Evolutionary conservation across 352 stramenopile species (phyloP).

Genomic region (Phytophthora boehmeriae): DNA sequence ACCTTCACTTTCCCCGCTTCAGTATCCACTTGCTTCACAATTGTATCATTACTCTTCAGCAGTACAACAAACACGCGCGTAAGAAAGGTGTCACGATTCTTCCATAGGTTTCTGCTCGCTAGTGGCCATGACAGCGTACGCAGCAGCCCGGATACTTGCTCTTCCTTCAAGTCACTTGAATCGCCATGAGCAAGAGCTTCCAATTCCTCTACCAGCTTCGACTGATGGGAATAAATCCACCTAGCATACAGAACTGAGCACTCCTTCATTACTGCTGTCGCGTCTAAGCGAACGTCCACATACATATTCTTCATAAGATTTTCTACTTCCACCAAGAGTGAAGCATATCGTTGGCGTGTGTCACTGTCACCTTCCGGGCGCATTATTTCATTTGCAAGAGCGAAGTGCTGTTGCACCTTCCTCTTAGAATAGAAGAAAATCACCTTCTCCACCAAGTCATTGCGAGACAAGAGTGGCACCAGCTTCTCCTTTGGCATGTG

Average conservation of each 20-base stretch:
- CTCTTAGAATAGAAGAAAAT: slow-evolving; percentile 65
- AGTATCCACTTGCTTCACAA: slow-evolving; percentile 58
- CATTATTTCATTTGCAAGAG: slow-evolving; percentile 52
- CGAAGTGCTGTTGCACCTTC: slow-evolving; percentile 70
- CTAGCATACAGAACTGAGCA: slow-evolving; percentile 53
- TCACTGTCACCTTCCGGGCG: slow-evolving; percentile 17
- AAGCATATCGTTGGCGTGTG: slow-evolving; percentile 43
- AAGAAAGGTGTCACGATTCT: slow-evolving; percentile 42
- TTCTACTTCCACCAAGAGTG: slow-evolving; percentile 54
- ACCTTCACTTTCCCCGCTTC: slow-evolving; percentile 65
- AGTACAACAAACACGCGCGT: slow-evolving; percentile 47
- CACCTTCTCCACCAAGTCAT: slow-evolving; percentile 72
- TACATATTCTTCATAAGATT: slow-evolving; percentile 62
- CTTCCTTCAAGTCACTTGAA: slow-evolving; percentile 44
- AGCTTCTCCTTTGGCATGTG: slow-evolving; percentile 24
- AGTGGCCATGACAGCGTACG: slow-evolving; percentile 49
- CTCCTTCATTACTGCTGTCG: slow-evolving; percentile 55
- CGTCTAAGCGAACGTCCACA: slow-evolving; percentile 49
- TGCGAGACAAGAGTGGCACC: slow-evolving; percentile 53
- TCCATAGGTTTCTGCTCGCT: slow-evolving; percentile 55
- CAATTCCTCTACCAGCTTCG: slow-evolving; percentile 48
- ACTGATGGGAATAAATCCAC: slow-evolving; percentile 57
- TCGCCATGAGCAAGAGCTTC: slow-evolving; percentile 37
- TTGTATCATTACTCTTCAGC: slow-evolving; percentile 49
- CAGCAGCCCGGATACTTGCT: slow-evolving; percentile 38